Evolutionary conservation across 768 basidiomycete species (phyloP).

Genomic region (Glaciozyma antarctica): DNA sequence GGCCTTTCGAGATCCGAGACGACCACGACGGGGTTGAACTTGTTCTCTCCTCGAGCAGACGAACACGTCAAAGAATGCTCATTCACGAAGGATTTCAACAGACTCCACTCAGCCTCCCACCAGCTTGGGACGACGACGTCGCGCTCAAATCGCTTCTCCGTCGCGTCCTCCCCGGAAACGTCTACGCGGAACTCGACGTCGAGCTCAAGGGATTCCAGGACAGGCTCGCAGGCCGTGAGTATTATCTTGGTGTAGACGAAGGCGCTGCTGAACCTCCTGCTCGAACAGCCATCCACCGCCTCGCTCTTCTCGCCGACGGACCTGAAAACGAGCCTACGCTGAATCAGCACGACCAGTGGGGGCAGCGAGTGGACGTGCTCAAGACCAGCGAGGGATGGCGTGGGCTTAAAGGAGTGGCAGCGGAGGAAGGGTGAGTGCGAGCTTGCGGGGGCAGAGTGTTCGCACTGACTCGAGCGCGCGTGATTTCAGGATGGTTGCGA

Average conservation of each 20-base stretch:
- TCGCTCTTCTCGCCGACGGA: background rate
- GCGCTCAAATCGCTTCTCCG: slow-evolving; percentile 55
- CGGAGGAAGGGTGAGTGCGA: slow-evolving; percentile 49
- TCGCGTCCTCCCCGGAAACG: slow-evolving; percentile 50
- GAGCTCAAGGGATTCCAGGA: slow-evolving; percentile 55
- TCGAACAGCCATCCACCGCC: slow-evolving; percentile 4
- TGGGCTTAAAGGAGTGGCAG: slow-evolving; percentile 52
- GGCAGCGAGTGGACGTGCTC: slow-evolving; percentile 54
- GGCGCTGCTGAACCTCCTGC: background rate
- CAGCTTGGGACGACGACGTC: slow-evolving; percentile 43
- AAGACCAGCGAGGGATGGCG: slow-evolving; percentile 67
- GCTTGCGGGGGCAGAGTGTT: background rate
- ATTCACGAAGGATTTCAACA: slow-evolving; percentile 58
- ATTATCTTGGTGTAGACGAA: slow-evolving; percentile 26
- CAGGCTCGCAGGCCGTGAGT: slow-evolving; percentile 38
- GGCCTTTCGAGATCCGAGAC: too few relatives aligned
- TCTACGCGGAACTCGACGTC: slow-evolving; percentile 12
- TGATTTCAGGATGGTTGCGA: slow-evolving; percentile 1
- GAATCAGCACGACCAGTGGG: slow-evolving; percentile 67
- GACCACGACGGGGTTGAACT: too few relatives aligned
- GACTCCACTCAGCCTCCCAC: background rate
- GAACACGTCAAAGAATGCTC: background rate
- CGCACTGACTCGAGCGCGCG: background rate
- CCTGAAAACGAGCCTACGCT: slow-evolving; percentile 43
- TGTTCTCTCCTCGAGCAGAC: too few relatives aligned